Evolutionary conservation across 345 rosid genomes (phyloP), one percentile per base, ranked within the genome.

Genomic region (Laguncularia racemosa): DNA sequence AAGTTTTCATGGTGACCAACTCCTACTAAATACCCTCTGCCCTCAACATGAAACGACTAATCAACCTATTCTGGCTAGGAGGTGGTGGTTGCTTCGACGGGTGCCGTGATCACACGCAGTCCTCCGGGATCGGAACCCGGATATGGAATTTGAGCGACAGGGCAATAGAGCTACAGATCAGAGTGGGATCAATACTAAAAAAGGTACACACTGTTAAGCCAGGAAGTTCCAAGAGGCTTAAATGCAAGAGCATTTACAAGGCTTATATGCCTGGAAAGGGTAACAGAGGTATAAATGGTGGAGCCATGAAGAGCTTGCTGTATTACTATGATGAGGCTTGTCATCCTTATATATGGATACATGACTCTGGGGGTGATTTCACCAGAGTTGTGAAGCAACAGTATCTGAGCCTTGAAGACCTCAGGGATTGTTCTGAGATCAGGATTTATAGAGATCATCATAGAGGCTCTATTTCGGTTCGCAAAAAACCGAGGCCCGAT

Each of bases 381-480:
- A 74, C 85, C 0, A 85, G 84, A 70, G 86, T 85, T 86, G 96
- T 85, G 50, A 91, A 85, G 79, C 93, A 91, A 67, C 96, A 91
- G 68, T 91, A 88, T 56, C 68, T 88, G 59, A 91, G 96, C 62
- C 83, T 88, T 0, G 88, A 88, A 52, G 96, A 91, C 67, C 69
- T 91, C 18, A 82, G 89, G 59, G 86, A 88, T 48, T 91, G 59
- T 75, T 85, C 91, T 14, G 91, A 91, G 79, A 88, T 88, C 61
- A 84, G 84, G 67, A 73, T 88, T 60, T 79, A 71, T 45, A 70
- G 89, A 64, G 88, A 91, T 79, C 73, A 71, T 65, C 78, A 80
- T n/a, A 66, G 79, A 67, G 96, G 89, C 12, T 85, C 91, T 65
- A 78, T 91, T 40, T 77, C 83, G 1, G 84, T 85, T 38, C 68